A percentile compares a stretch with the other conserved stretches of the same genome.
phyloP scores from a whole-genome alignment of 2,329 filamentous ascomycete species.

The Botrytis medusae region DNA sequence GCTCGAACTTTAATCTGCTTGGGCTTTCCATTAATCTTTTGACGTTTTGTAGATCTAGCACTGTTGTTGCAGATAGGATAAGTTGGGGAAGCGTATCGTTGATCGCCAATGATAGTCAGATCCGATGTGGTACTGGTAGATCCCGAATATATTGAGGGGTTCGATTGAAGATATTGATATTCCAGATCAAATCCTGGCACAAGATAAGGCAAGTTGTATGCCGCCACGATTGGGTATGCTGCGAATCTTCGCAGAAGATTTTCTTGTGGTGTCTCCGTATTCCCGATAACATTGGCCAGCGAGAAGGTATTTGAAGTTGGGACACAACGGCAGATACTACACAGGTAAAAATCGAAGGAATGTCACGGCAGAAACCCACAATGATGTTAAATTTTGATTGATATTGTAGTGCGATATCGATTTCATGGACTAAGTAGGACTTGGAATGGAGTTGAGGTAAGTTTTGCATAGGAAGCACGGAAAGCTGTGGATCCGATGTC shows the following conservation, averaged over 20 bases:
- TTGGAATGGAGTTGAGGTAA: not conserved
- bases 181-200: slow-evolving; percentile 35
- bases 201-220: slow-evolving; percentile 36
- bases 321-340: not conserved
- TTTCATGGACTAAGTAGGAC: not conserved
- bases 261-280: slow-evolving; percentile 23
- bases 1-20: slow-evolving; percentile 24
- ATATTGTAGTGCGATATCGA: not conserved
- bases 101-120: slow-evolving; percentile 35
- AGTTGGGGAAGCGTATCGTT: slow-evolving; percentile 33
- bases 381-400: not conserved
- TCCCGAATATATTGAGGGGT: slow-evolving; percentile 34
- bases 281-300: slow-evolving; percentile 32
- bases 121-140: slow-evolving; percentile 34
- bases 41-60: slow-evolving; percentile 31
- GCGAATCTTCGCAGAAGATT: slow-evolving; percentile 35
- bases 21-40: slow-evolving; percentile 27
- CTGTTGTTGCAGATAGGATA: slow-evolving; percentile 30
- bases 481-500: slow-evolving; percentile 14
- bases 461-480: slow-evolving; percentile 9
- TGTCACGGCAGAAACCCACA: slow-evolving; percentile 2
- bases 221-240: slow-evolving; percentile 38
- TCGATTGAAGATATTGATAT: slow-evolving; percentile 31
- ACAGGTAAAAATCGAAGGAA: not conserved
- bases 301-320: not conserved